Conservation (phyloP, 2,329 filamentous ascomycete genomes). For the Bimuria novae-zelandiae region DNA sequence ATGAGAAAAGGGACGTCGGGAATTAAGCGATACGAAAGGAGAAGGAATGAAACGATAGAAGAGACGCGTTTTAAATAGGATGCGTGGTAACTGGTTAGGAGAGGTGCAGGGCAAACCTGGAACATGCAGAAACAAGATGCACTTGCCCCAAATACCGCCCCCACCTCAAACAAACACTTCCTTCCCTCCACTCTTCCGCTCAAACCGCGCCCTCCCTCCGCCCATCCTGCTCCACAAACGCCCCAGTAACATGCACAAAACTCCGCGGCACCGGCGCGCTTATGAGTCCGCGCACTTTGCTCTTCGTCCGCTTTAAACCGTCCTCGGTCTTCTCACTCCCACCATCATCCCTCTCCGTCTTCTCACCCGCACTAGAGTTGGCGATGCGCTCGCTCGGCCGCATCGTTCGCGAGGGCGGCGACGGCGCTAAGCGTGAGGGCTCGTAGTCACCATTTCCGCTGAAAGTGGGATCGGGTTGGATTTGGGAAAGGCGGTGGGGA, state of each 20-base stretch:
- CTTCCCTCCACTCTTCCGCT: too few relatives aligned
- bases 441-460: background rate
- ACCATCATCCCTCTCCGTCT: too few relatives aligned
- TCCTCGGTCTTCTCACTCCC: background rate
- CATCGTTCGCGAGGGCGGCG: background rate
- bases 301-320: background rate
- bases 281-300: slow-evolving; percentile 5
- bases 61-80: too few relatives aligned
- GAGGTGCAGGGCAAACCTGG: too few relatives aligned
- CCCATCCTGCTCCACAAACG: slow-evolving; percentile 2
- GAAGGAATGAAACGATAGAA: too few relatives aligned
- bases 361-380: background rate
- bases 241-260: slow-evolving; percentile 11
- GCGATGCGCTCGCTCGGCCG: background rate
- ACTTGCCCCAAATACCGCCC: too few relatives aligned
- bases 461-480: slow-evolving; percentile 1
- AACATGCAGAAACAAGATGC: too few relatives aligned
- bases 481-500: slow-evolving; percentile 7
- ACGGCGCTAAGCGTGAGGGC: slow-evolving; percentile 6
- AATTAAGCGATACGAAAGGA: too few relatives aligned
- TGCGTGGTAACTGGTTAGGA: too few relatives aligned
- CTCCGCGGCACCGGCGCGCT: slow-evolving; percentile 4
- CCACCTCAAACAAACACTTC: too few relatives aligned
- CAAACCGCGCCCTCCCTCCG: background rate
- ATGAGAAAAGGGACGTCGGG: too few relatives aligned